Evolutionary conservation across 2,329 filamentous ascomycete genomes (phyloP), one percentile per base, ranked within the genome.

Genomic region (Tolypocladium endophyticum): DNA sequence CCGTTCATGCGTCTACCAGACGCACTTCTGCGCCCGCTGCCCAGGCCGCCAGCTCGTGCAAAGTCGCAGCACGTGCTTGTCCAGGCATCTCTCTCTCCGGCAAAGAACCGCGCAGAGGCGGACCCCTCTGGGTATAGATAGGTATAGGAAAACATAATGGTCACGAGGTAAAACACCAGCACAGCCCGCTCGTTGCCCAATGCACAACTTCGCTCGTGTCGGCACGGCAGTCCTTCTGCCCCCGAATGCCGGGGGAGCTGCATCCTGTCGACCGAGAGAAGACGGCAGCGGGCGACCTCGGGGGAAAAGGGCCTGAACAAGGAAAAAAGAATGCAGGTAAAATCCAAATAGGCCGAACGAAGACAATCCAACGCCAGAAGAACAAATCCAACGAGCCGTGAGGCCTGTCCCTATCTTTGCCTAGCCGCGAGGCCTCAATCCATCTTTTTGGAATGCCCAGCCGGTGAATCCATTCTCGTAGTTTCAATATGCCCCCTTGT

Each of bases 381-480:
- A 60, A 38, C 28, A 28, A 62, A 55, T 56, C 58, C 43, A 62
- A 63, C 63, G 59, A 67, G 68, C 67, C 67, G 67, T 67, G 69
- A 70, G 69, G 67, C 67, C 60, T 61, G 52, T 64, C 63, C 60
- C 62, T 60, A 58, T 70, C 66, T 70, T 61, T 67, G 63, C 62
- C 58, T 30, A 64, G 68, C 69, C 69, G 69, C 61, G 69, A 69
- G 68, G 66, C 69, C 64, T 63, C 61, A 52, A 23, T 56, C 59
- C 61, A 38, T 57, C 60, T 53, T 61, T 60, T 59, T 61, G 41
- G 57, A 35, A 56, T 56, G 57, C 23, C 57, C 38, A 38, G 55
- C 57, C 55, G 41, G 35, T 12, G 20, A 23, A 30, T 8, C 20
- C 23, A 14, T 47, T 50, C 28, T 60, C 45, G 54, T 60, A 58